Conservation (phyloP, 73 alveolate species). For the Effrenium voratum region DNA sequence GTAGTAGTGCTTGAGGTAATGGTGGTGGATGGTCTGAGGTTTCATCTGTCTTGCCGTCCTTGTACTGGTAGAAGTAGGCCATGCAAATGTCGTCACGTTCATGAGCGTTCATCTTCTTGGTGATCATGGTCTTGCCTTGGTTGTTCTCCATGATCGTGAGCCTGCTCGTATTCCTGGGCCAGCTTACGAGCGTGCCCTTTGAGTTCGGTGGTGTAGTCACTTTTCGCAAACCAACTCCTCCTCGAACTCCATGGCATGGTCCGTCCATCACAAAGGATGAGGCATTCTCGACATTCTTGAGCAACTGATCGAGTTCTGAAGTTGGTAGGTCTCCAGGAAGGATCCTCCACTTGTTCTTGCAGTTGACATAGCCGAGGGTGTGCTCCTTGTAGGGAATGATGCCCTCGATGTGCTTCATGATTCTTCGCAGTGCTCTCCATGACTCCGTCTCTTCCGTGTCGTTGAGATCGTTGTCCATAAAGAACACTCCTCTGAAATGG, state of each 20-base stretch:
- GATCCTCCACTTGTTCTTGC: not conserved
- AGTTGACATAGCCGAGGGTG: not conserved
- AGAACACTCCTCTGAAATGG: not conserved
- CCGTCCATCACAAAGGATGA: not conserved
- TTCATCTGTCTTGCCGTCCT: too few relatives aligned
- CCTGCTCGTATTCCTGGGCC: not conserved
- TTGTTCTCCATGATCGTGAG: not conserved
- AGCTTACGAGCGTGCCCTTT: not conserved
- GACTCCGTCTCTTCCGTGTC: not conserved
- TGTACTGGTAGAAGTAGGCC: too few relatives aligned
- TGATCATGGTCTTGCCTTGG: not conserved
- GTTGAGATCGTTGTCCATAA: not conserved
- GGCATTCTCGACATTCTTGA: not conserved
- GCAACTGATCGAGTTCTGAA: not conserved
- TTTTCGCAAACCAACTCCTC: not conserved
- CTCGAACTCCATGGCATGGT: not conserved
- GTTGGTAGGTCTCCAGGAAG: too few relatives aligned
- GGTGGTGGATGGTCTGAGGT: too few relatives aligned
- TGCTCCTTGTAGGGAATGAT: not conserved
- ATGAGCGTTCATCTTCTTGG: not conserved
- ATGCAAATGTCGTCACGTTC: not conserved
- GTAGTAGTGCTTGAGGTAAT: too few relatives aligned
- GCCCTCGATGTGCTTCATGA: not conserved
- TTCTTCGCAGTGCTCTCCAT: not conserved
- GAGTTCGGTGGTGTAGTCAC: not conserved